A percentile compares a stretch with the other conserved stretches of the same genome.
Conservation (phyloP, 2,329 filamentous ascomycete species). For the Aspergillus arachidicola region DNA sequence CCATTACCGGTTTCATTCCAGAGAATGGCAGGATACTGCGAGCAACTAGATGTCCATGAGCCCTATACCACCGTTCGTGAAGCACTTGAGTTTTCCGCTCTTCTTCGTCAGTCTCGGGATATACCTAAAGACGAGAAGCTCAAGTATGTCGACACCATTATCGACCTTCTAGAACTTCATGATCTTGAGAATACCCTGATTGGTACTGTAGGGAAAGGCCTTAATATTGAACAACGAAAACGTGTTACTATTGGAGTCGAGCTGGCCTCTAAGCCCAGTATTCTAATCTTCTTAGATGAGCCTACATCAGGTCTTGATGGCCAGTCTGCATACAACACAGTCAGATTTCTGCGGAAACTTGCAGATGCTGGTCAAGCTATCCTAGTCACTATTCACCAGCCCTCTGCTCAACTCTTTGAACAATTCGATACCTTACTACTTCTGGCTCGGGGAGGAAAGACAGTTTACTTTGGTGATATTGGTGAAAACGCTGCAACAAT, state of each 20-base stretch:
- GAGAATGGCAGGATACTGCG: slow-evolving; percentile 67
- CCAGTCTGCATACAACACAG: slow-evolving; percentile 67
- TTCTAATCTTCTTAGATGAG: slow-evolving; percentile 71
- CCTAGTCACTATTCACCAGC: slow-evolving; percentile 71
- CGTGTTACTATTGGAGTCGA: slow-evolving; percentile 73
- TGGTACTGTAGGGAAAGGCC: slow-evolving; percentile 43
- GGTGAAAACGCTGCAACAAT: slow-evolving; percentile 66
- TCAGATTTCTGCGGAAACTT: slow-evolving; percentile 67
- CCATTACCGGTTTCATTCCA: slow-evolving; percentile 64
- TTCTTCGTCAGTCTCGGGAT: slow-evolving; percentile 59
- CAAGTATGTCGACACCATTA: slow-evolving; percentile 65
- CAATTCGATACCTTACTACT: slow-evolving; percentile 72
- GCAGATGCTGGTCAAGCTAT: slow-evolving; percentile 67
- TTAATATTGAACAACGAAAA: slow-evolving; percentile 67
- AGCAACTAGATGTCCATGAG: slow-evolving; percentile 71
- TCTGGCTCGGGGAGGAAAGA: slow-evolving; percentile 66
- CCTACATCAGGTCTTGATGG: slow-evolving; percentile 70
- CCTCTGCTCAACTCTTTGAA: slow-evolving; percentile 66
- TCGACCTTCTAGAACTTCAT: slow-evolving; percentile 63
- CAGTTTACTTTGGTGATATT: slow-evolving; percentile 69
- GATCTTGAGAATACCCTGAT: slow-evolving; percentile 67
- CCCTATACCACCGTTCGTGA: slow-evolving; percentile 66
- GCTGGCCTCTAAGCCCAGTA: slow-evolving; percentile 66
- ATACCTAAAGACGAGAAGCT: slow-evolving; percentile 61
- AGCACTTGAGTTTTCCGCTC: slow-evolving; percentile 66